Evolutionary conservation across 2,329 filamentous ascomycete genomes (phyloP), one percentile per base, ranked within the genome.

Genomic region (Beauveria medogensis): DNA sequence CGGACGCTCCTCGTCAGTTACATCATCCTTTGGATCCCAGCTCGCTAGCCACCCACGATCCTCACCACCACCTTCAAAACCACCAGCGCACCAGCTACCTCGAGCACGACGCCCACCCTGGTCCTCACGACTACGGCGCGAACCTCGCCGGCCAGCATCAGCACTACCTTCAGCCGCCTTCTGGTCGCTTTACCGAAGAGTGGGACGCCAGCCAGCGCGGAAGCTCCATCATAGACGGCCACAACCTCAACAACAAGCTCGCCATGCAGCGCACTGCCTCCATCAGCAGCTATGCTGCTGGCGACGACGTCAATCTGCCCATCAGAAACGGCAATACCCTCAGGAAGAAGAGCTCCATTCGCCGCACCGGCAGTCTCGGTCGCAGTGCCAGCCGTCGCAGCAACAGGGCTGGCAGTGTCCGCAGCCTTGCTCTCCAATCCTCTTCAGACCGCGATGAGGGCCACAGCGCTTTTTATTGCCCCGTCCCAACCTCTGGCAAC

Each of bases 401-500:
- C 73, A 84, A 90, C 75, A 88, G 87, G 69, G 91, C 92, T 30
- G 92, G 92, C 60, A 96, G 92, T 71, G 91, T 97, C 56, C 85
- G 86, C 67, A 95, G 92, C 68, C 79, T 96, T 61, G 85, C 83
- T 28, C 76, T 92, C 61, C 89, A 90, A 62, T 86, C 89, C 63
- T 83, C 80, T 5, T 80, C 80, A 34, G 87, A 91, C 63, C 81
- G 84, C 63, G 84, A 88, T 62, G 86, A 91, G 70, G 79, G 82
- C 66, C 89, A 92, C 71, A 97, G 90, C 74, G 91, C 89, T 48
- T 97, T 97, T 72, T 88, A 87, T 72, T 92, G 91, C 54, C 94
- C 94, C 1, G 88, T 99, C 40, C 94, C 92, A 3, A 97, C 91
- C 5, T 84, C 83, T 20, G 91, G 91, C 4, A 92, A 87, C 57